Conservation (phyloP, 2,329 filamentous ascomycete species). For the Monosporascus ibericus region DNA sequence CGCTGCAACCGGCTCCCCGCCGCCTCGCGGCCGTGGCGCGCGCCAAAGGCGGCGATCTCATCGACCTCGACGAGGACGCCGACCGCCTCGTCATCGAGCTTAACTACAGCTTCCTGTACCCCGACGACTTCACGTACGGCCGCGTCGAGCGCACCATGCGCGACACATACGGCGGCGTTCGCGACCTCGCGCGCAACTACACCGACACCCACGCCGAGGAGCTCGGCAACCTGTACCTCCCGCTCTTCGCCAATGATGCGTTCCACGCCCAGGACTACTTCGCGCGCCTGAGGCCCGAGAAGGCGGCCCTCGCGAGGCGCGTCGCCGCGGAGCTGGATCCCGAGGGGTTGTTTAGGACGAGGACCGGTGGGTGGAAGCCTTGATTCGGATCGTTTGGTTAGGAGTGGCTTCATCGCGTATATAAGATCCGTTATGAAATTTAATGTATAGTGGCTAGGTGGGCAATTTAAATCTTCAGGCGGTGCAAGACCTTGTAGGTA, state of each 20-base stretch:
- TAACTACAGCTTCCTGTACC: constrained; percentile 32
- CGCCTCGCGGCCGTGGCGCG: constrained; percentile 25
- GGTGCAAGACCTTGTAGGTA: no score
- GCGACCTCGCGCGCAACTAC: constrained; percentile 22
- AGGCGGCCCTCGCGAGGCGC: constrained; percentile 25
- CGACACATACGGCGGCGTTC: constrained; percentile 28
- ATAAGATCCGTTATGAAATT: no score
- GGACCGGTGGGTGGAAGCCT: constrained; percentile 35
- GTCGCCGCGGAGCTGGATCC: constrained; percentile 32
- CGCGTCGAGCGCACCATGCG: constrained; percentile 29
- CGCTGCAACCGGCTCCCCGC: constrained; percentile 34
- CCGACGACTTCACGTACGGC: constrained; percentile 17
- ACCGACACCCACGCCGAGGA: constrained; percentile 25
- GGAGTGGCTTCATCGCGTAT: no score
- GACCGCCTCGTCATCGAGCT: constrained; percentile 38
- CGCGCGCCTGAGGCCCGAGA: constrained; percentile 30
- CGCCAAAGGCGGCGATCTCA: constrained; percentile 30
- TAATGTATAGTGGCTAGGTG: no score
- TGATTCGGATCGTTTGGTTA: background rate
- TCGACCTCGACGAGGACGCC: constrained; percentile 31
- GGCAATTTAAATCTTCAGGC: no score
- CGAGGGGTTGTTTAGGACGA: constrained; percentile 28
- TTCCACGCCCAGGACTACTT: constrained; percentile 38
- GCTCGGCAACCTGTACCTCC: constrained; percentile 28
- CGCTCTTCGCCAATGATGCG: constrained; percentile 38